phyloP scores from a whole-genome alignment of 352 stramenopile genomes.

The Blastocystis hominis region DNA sequence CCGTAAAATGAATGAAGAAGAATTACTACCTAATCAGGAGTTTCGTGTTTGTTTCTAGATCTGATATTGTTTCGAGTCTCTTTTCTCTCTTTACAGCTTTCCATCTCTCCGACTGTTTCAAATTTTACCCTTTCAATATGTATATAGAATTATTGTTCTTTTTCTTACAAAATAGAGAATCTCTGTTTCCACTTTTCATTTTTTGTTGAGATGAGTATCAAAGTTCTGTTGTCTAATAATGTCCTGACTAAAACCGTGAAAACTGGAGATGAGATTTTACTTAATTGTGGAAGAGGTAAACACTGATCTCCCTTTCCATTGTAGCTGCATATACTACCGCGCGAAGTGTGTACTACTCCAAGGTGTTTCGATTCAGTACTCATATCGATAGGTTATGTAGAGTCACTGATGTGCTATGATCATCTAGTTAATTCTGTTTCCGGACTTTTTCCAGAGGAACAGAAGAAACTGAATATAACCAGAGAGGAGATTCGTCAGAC shows the following conservation, averaged over 20 bases:
- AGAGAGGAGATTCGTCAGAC: slow-evolving; percentile 32
- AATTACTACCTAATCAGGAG: too few relatives aligned
- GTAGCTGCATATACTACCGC: slow-evolving; percentile 51
- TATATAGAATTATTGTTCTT: too few relatives aligned
- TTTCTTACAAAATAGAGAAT: too few relatives aligned
- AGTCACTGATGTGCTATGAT: background rate
- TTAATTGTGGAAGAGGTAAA: slow-evolving; percentile 30
- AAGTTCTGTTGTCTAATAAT: slow-evolving; percentile 41
- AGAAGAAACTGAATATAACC: slow-evolving; percentile 49
- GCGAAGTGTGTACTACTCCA: slow-evolving; percentile 36
- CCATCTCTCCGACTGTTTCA: too few relatives aligned
- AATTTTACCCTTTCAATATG: too few relatives aligned
- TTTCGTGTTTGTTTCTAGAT: too few relatives aligned
- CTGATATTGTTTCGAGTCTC: too few relatives aligned
- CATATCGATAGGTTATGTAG: slow-evolving; percentile 44
- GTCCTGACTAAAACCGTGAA: slow-evolving; percentile 19
- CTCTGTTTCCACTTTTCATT: background rate
- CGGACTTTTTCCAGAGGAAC: slow-evolving; percentile 35
- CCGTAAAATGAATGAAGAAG: too few relatives aligned
- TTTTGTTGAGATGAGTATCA: background rate
- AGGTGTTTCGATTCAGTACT: slow-evolving; percentile 37
- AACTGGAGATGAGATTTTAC: background rate
- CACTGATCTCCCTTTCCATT: background rate
- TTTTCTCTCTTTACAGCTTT: too few relatives aligned
- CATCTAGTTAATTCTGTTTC: slow-evolving; percentile 36